Conservation (phyloP, 1,284 basidiomycete species). For the Hymenochaete sp. region DNA sequence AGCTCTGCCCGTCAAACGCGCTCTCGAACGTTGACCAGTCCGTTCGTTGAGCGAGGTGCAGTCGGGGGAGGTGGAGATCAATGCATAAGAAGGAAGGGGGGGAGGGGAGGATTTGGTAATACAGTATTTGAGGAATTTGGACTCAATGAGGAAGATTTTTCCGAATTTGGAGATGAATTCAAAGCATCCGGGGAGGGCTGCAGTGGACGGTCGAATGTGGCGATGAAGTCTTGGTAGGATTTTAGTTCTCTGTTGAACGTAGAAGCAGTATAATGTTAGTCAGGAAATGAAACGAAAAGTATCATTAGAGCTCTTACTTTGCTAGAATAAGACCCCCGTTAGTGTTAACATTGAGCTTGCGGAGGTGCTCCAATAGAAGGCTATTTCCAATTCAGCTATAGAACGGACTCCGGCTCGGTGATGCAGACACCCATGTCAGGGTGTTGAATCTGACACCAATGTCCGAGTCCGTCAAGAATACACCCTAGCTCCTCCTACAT, state of each 20-base stretch:
- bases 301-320: slow-evolving; percentile 53
- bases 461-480: slow-evolving; percentile 89
- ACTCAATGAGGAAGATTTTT: slow-evolving; percentile 91
- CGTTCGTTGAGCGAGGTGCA: slow-evolving; percentile 83
- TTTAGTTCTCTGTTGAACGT: slow-evolving; percentile 80
- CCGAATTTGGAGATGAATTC: slow-evolving; percentile 98
- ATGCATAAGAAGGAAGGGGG: no score
- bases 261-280: neutral
- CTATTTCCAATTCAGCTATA: no score
- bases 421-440: slow-evolving; percentile 19
- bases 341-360: slow-evolving; percentile 93
- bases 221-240: slow-evolving; percentile 89
- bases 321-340: slow-evolving; percentile 97
- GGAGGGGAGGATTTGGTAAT: slow-evolving; percentile 88
- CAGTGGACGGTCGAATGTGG: slow-evolving; percentile 76
- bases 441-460: slow-evolving; percentile 91
- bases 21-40: slow-evolving; percentile 83
- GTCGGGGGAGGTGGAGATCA: slow-evolving; percentile 78
- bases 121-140: slow-evolving; percentile 88
- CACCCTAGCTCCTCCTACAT: slow-evolving; percentile 87
- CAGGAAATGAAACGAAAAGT: neutral
- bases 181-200: slow-evolving; percentile 86
- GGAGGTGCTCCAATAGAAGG: slow-evolving; percentile 87
- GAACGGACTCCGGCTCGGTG: slow-evolving; percentile 2
- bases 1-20: slow-evolving; percentile 51